These are phyloP conservation scores for Calocera viscosa DNA, from an alignment of 768 basidiomycete genomes.

Conservation along the genomic window DNA sequence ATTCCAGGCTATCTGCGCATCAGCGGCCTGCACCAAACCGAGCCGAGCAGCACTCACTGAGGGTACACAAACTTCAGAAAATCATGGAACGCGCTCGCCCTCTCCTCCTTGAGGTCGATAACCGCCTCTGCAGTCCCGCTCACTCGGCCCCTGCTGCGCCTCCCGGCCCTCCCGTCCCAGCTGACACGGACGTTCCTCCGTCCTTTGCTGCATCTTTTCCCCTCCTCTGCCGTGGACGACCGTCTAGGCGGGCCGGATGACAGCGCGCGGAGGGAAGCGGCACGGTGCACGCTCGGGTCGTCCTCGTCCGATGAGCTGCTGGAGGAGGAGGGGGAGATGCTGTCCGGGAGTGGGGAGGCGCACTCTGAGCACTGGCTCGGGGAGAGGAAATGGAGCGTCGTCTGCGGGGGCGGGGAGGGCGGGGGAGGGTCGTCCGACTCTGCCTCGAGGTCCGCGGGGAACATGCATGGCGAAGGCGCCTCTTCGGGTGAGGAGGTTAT, in stretches of 20 bases:
- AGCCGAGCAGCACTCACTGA: slow-evolving; percentile 43
- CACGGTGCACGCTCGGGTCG: background rate
- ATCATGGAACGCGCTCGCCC: slow-evolving; percentile 82
- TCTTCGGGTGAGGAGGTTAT: slow-evolving; percentile 26
- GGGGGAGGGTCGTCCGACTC: slow-evolving; percentile 30
- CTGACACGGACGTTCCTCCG: slow-evolving; percentile 27
- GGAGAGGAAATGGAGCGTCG: slow-evolving; percentile 3
- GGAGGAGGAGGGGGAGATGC: slow-evolving; percentile 24
- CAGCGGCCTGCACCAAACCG: slow-evolving; percentile 10
- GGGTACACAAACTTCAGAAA: slow-evolving; percentile 90
- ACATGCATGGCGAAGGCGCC: slow-evolving; percentile 42
- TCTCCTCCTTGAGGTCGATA: slow-evolving; percentile 79
- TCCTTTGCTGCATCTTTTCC: slow-evolving; percentile 16
- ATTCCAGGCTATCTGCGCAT: slow-evolving; percentile 48
- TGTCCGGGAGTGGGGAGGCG: slow-evolving; percentile 18
- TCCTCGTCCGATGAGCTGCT: slow-evolving; percentile 18
- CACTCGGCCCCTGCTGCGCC: background rate
- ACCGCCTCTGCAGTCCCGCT: slow-evolving; percentile 48
- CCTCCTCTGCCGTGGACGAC: background rate
- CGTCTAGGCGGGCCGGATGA: background rate
- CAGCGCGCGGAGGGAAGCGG: background rate
- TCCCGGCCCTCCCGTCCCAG: slow-evolving; percentile 9
- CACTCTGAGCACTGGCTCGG: background rate
- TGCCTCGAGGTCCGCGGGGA: slow-evolving; percentile 41
- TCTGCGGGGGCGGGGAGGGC: background rate